These are phyloP conservation scores for Microsporum canis DNA, from an alignment of 2,329 filamentous ascomycete genomes.

Conservation along the genomic window DNA sequence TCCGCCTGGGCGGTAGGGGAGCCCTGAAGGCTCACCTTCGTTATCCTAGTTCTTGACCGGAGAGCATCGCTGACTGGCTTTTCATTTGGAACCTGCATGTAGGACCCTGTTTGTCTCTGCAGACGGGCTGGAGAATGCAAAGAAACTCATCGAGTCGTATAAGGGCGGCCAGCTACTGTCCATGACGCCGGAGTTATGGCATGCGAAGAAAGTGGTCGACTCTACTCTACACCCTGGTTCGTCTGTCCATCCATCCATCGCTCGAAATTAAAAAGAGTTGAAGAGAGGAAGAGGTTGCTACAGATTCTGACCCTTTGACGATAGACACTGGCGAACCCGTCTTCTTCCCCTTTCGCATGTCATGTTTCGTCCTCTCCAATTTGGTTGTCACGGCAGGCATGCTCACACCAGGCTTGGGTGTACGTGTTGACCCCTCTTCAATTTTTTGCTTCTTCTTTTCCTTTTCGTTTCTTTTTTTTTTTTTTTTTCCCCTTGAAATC, in stretches of 20 bases:
- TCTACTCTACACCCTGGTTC: constrained; percentile 89
- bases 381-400: constrained; percentile 91
- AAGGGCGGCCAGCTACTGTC: constrained; percentile 64
- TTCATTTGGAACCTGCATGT: constrained; percentile 5
- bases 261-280: neutral
- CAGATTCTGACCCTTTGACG: neutral
- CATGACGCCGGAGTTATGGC: constrained; percentile 89
- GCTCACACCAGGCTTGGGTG: constrained; percentile 77
- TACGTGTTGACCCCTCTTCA: constrained; percentile 28
- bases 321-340: constrained; percentile 86
- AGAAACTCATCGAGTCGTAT: constrained; percentile 68
- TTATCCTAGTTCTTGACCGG: neutral
- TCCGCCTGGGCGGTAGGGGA: neutral
- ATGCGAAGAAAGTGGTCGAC: constrained; percentile 93
- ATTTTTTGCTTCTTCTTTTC: neutral
- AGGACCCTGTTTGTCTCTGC: constrained; percentile 79
- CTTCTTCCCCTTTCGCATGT: constrained; percentile 94
- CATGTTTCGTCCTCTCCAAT: constrained; percentile 85
- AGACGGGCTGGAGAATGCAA: constrained; percentile 72
- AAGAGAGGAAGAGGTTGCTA: neutral
- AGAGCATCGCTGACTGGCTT: neutral
- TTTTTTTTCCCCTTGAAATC: neutral
- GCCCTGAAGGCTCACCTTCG: neutral
- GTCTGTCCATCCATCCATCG: constrained; percentile 15
- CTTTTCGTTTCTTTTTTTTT: neutral